Evolutionary conservation across 768 basidiomycete genomes (phyloP).

Genomic region (Tricholoma furcatifolium): DNA sequence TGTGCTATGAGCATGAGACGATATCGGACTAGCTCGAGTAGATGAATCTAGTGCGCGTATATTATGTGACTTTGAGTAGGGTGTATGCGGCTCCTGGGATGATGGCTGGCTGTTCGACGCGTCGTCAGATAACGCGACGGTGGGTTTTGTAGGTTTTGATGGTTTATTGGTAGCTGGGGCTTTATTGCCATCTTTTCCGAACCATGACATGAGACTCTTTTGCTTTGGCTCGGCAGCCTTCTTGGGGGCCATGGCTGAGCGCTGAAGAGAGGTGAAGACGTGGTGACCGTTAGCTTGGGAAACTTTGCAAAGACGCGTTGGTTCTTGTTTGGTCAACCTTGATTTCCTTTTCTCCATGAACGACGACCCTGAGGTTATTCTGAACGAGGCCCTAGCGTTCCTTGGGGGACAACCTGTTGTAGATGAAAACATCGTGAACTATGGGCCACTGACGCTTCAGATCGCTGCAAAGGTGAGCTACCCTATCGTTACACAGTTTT

Average conservation of each 20-base stretch:
- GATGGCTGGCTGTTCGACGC: constrained; percentile 29
- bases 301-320: constrained; percentile 28
- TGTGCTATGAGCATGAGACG: constrained; percentile 54
- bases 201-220: constrained; percentile 73
- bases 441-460: constrained; percentile 53
- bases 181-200: constrained; percentile 37
- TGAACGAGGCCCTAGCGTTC: constrained; percentile 51
- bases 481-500: constrained; percentile 1
- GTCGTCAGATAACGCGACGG: constrained; percentile 20
- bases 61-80: constrained; percentile 34
- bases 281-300: background rate
- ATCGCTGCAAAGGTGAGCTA: constrained; percentile 56
- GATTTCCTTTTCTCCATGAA: constrained; percentile 7
- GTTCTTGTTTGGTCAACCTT: constrained; percentile 28
- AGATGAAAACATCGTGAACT: constrained; percentile 45
- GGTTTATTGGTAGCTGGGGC: constrained; percentile 21
- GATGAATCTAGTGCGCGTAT: constrained; percentile 35
- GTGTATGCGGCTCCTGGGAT: constrained; percentile 38
- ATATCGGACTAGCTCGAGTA: constrained; percentile 37
- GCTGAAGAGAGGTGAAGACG: background rate
- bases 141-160: constrained; percentile 16
- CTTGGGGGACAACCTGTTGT: constrained; percentile 43
- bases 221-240: constrained; percentile 51
- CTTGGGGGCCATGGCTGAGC: constrained; percentile 39
- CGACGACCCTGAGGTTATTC: constrained; percentile 43